phyloP scores from a whole-genome alignment of 2,329 filamentous ascomycete genomes.

The Harringtonia aguacate region DNA sequence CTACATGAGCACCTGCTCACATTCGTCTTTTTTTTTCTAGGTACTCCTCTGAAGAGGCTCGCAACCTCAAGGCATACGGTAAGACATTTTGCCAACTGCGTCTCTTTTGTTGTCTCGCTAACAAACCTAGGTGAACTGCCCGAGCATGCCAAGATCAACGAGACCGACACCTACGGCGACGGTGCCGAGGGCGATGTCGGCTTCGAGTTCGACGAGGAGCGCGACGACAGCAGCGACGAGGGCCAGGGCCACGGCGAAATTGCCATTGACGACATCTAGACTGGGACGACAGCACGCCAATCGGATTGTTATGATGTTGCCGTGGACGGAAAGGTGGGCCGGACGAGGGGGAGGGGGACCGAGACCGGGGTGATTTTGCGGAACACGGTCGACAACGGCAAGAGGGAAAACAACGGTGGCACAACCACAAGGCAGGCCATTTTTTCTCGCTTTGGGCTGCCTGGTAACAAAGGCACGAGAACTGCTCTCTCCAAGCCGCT shows the following conservation, averaged over 20 bases:
- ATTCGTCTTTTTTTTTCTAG: not conserved
- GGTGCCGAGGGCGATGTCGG: conserved; percentile 91
- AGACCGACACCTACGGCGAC: conserved; percentile 89
- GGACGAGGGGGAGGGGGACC: too few species aligned
- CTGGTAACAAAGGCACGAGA: too few species aligned
- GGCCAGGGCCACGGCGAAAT: conserved; percentile 48
- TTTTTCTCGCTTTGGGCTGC: too few species aligned
- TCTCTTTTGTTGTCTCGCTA: not conserved
- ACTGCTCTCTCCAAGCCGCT: too few species aligned
- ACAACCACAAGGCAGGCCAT: too few species aligned
- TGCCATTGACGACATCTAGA: conserved; percentile 91
- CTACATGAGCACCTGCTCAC: too few species aligned
- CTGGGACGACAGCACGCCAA: too few species aligned
- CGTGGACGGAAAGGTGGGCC: too few species aligned
- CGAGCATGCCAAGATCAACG: conserved; percentile 99
- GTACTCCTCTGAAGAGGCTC: conserved; percentile 84
- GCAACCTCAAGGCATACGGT: conserved; percentile 80
- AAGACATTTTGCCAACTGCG: not conserved
- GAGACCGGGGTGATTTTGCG: too few species aligned
- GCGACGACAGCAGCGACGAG: conserved; percentile 47
- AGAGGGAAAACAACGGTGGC: too few species aligned
- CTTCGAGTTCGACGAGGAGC: conserved; percentile 97
- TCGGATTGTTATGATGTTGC: too few species aligned
- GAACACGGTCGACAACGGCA: too few species aligned
- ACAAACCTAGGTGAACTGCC: conserved; percentile 66